These are phyloP conservation scores for Gossypium armourianum DNA, from an alignment of 441 rosid species.

Conservation along the genomic window DNA sequence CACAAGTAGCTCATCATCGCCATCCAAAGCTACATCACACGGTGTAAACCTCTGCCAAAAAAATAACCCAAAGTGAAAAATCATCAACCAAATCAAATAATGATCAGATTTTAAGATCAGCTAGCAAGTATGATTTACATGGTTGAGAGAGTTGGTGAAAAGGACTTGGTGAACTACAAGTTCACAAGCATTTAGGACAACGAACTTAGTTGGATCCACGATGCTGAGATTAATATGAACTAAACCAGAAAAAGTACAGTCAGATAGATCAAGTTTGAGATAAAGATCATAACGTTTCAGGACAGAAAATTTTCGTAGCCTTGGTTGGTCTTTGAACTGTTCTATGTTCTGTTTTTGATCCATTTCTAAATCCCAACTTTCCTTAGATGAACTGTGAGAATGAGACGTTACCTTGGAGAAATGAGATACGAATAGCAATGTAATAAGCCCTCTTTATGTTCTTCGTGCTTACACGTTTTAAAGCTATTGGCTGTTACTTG, in stretches of 20 bases:
- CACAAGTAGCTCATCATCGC: constrained; percentile 32
- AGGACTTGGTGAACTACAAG: constrained; percentile 39
- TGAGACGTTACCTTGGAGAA: background rate
- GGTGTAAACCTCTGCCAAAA: constrained; percentile 21
- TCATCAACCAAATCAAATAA: background rate
- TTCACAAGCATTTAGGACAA: constrained; percentile 87
- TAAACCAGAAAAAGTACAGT: constrained; percentile 57
- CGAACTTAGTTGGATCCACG: constrained; percentile 41
- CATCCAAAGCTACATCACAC: constrained; percentile 25
- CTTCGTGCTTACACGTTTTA: background rate
- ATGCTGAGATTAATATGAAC: constrained; percentile 46
- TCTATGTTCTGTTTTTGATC: constrained; percentile 37
- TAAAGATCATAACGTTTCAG: constrained; percentile 64
- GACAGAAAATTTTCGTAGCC: constrained; percentile 67
- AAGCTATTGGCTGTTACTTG: background rate
- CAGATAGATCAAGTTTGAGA: constrained; percentile 60
- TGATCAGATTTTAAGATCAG: background rate
- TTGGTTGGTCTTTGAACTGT: constrained; percentile 69
- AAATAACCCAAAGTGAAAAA: background rate
- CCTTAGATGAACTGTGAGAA: background rate
- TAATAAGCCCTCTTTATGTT: background rate
- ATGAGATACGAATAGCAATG: background rate
- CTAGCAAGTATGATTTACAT: background rate
- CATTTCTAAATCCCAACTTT: background rate
- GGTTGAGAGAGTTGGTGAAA: constrained; percentile 31